Evolutionary conservation across 2,329 filamentous ascomycete genomes (phyloP), one percentile per base, ranked within the genome.

Genomic region (Ophiostoma pallidulum): DNA sequence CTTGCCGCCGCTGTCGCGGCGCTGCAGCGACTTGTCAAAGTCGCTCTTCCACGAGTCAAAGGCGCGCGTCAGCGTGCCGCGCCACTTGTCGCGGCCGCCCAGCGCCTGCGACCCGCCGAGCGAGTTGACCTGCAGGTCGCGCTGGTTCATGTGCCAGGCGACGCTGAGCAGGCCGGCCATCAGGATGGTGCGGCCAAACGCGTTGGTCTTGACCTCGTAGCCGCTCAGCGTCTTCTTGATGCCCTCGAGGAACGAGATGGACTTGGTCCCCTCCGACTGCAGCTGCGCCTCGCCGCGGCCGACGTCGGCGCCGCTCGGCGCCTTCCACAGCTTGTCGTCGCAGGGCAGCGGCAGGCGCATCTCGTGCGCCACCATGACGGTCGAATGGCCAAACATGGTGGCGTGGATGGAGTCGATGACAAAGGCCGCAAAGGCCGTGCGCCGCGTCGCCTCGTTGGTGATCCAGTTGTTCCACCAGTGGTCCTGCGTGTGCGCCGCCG

Each of bases 391-490:
- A 64, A 97, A 97, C 85, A 98, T 96, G 24, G 89, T 95, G 1
- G 90, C 89, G 64, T 98, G 92, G 2, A 90, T 94, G 4, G 90
- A 94, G 63, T 98, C 92, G 54, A 97, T 83, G 37, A 96, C 80
- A 60, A 97, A 97, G 0, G 92, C 92, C 1, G 86, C 89, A 66
- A 96, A 97, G 0, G 91, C 92, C 4, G 85, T 87, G 50, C 92
- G 79, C 26, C 88, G 76, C 0, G 90, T 97, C 1, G 91, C 86
- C 63, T 98, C 92, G 43, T 89, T 89, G 12, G 84, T 90, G 58
- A 97, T 92, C 92, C 92, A 97, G 57, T 88, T 82, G 57, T 89
- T 86, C 92, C 92, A 98, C 73, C 86, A 92, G 55, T 94, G 89
- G 53, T 95, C 88, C 0, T 84, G 77, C 0, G 84, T 88, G 54